phyloP scores from a whole-genome alignment of 2,329 filamentous ascomycete species.

The Arthrinium puccinioides region DNA sequence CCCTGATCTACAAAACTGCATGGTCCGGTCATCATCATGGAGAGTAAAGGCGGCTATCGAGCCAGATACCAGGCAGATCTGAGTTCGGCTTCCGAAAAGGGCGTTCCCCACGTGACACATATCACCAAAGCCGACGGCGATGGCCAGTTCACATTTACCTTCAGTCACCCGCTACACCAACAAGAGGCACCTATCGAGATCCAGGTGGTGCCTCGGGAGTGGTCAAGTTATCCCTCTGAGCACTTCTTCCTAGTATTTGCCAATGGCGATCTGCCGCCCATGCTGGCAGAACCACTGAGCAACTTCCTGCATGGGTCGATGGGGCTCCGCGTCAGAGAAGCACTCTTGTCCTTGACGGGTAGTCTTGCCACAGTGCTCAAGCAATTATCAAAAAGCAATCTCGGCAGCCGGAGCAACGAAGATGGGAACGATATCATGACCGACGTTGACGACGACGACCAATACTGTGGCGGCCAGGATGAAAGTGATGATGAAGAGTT shows the following conservation, averaged over 20 bases:
- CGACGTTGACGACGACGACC: conserved; percentile 12
- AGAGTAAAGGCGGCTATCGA: conserved; percentile 3
- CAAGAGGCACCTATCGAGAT: conserved; percentile 23
- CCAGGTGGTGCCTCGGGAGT: conserved; percentile 28
- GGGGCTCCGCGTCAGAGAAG: conserved; percentile 13
- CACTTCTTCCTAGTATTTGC: conserved; percentile 18
- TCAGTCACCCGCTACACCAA: conserved; percentile 19
- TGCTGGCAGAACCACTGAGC: conserved; percentile 13
- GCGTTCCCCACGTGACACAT: conserved; percentile 30
- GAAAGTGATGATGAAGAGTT: conserved; percentile 20
- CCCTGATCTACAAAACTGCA: no score
- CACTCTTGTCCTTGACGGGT: conserved; percentile 20
- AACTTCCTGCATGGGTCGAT: conserved; percentile 10
- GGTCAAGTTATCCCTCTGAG: conserved; percentile 16
- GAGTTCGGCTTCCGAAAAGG: conserved; percentile 8
- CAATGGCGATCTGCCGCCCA: conserved; percentile 10
- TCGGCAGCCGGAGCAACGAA: conserved; percentile 12
- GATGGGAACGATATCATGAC: conserved; percentile 25
- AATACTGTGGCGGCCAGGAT: conserved; percentile 11
- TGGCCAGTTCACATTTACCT: conserved; percentile 62
- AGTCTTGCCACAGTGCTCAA: conserved; percentile 19
- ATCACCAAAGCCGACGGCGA: conserved; percentile 61
- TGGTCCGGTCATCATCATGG: not conserved
- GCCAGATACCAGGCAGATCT: conserved; percentile 16
- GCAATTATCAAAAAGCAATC: no score